Evolutionary conservation across 768 basidiomycete species (phyloP).

Genomic region (Mycena galopus): DNA sequence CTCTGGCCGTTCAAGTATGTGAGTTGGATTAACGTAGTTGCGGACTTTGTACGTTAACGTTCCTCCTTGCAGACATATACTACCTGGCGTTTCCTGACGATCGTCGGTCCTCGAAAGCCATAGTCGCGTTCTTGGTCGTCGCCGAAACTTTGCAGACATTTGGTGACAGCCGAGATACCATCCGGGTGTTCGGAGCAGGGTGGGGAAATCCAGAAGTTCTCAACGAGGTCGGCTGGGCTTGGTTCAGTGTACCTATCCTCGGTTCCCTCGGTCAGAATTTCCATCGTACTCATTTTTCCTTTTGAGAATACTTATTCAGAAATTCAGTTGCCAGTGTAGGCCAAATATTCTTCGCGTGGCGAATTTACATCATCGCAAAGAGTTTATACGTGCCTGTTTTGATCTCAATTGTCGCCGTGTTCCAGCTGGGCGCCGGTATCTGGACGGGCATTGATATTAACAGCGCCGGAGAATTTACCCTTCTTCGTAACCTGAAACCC

Average conservation of each 20-base stretch:
- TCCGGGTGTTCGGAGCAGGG: conserved; percentile 26
- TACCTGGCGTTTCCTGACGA: conserved; percentile 7
- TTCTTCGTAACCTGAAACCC: not conserved
- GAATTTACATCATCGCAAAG: conserved; percentile 5
- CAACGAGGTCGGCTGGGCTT: conserved; percentile 23
- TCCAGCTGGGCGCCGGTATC: not conserved
- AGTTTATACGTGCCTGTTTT: not conserved
- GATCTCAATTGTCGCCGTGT: not conserved
- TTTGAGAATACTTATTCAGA: not conserved
- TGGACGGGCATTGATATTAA: not conserved
- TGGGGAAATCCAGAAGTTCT: conserved; percentile 31
- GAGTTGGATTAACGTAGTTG: not conserved
- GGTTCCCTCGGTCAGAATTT: conserved; percentile 20
- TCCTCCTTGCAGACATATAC: not conserved
- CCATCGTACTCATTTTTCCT: not conserved
- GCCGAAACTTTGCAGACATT: conserved; percentile 1
- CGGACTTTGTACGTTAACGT: not conserved
- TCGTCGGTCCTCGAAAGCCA: not conserved
- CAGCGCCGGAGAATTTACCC: not conserved
- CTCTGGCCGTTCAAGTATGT: conserved; percentile 1
- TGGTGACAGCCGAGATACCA: not conserved
- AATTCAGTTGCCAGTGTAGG: conserved; percentile 35
- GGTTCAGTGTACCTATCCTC: conserved; percentile 36
- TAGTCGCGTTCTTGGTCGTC: not conserved
- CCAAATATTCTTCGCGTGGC: conserved; percentile 24